These are phyloP conservation scores for Claviceps monticola DNA, from an alignment of 2,329 filamentous ascomycete genomes.

Conservation along the genomic window DNA sequence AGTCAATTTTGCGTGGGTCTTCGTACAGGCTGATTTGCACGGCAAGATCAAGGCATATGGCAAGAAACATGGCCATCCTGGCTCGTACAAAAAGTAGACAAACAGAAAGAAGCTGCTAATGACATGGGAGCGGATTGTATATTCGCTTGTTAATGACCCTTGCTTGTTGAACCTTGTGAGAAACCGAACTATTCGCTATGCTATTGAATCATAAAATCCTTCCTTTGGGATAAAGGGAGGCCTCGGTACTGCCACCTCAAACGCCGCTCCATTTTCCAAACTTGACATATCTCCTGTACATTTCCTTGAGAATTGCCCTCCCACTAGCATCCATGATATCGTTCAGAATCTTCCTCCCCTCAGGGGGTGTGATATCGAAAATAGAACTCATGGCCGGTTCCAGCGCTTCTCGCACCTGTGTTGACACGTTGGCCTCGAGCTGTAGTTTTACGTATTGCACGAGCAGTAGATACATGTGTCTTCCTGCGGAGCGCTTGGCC, in stretches of 20 bases:
- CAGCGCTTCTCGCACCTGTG: slow-evolving; percentile 38
- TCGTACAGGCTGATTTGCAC: slow-evolving; percentile 42
- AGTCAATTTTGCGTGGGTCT: slow-evolving; percentile 40
- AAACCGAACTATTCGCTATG: slow-evolving; percentile 1
- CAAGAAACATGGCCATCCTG: slow-evolving; percentile 45
- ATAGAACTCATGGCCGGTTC: slow-evolving; percentile 45
- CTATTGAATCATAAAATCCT: not conserved
- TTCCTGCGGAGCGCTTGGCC: slow-evolving; percentile 46
- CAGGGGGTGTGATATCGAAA: slow-evolving; percentile 42
- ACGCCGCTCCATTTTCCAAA: slow-evolving; percentile 53
- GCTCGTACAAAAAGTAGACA: slow-evolving; percentile 25
- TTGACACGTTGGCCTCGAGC: slow-evolving; percentile 38
- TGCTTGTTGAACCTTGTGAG: not conserved
- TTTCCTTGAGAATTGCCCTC: slow-evolving; percentile 41
- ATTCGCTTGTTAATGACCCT: no score
- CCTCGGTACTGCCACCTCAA: slow-evolving; percentile 14
- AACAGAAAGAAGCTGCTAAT: no score
- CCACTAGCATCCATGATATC: slow-evolving; percentile 46
- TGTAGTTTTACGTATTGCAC: slow-evolving; percentile 48
- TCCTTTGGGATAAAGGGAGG: no score
- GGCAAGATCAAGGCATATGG: slow-evolving; percentile 42
- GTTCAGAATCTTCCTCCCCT: slow-evolving; percentile 41
- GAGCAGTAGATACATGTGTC: slow-evolving; percentile 47
- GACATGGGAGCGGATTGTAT: no score
- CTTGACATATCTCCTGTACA: slow-evolving; percentile 45